These are phyloP conservation scores for Diaporthe caulivora DNA, from an alignment of 2,329 filamentous ascomycete species.

Conservation along the genomic window DNA sequence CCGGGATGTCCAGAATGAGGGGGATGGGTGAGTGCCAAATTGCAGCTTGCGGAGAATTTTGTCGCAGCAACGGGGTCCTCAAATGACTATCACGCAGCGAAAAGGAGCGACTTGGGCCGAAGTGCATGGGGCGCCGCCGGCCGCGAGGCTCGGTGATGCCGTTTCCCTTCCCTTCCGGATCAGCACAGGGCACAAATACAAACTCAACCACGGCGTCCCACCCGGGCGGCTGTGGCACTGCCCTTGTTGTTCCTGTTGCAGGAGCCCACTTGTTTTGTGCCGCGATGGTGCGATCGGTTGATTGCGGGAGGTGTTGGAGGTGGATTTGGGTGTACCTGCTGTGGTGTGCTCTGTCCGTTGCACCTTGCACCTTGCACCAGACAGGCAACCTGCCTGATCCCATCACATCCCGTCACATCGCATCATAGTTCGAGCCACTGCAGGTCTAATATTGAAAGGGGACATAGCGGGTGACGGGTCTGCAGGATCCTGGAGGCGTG, in stretches of 20 bases:
- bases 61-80: constrained; percentile 27
- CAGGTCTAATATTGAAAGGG: constrained; percentile 18
- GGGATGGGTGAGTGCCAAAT: constrained; percentile 19
- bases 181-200: constrained; percentile 26
- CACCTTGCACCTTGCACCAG: background rate
- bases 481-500: constrained; percentile 15
- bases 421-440: constrained; percentile 24
- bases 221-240: constrained; percentile 2
- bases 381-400: constrained; percentile 19
- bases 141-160: constrained; percentile 26
- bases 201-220: constrained; percentile 13
- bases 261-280: constrained; percentile 17
- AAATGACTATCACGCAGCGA: constrained; percentile 32
- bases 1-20: constrained; percentile 21
- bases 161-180: constrained; percentile 21
- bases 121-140: constrained; percentile 18
- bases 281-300: constrained; percentile 6
- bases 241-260: background rate
- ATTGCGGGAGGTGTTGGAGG: background rate
- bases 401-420: constrained; percentile 21
- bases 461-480: constrained; percentile 17
- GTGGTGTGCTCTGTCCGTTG: background rate
- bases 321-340: background rate
- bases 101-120: constrained; percentile 30
- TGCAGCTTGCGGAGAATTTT: constrained; percentile 26